These are phyloP conservation scores for Didymella exigua DNA, from an alignment of 2,329 filamentous ascomycete genomes.

Conservation along the genomic window DNA sequence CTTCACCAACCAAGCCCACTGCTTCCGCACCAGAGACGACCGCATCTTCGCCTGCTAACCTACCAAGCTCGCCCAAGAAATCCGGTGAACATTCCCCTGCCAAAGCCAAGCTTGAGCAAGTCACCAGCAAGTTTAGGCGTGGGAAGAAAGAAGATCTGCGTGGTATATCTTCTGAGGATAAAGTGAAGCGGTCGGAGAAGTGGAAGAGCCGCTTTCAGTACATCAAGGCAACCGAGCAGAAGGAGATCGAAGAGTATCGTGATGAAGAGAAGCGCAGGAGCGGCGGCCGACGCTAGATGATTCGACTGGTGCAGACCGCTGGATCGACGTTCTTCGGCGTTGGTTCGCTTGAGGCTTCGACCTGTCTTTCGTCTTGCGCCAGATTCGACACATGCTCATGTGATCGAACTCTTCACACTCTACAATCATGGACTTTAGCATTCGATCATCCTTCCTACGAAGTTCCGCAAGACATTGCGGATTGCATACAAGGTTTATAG, in stretches of 20 bases:
- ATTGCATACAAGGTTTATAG: constrained; percentile 1
- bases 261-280: constrained; percentile 12
- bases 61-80: constrained; percentile 43
- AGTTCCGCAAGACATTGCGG: background rate
- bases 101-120: constrained; percentile 54
- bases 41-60: constrained; percentile 33
- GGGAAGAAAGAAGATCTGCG: constrained; percentile 46
- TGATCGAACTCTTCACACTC: background rate
- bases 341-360: background rate
- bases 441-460: background rate
- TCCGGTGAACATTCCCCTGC: constrained; percentile 50
- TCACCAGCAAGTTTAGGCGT: constrained; percentile 53
- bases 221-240: constrained; percentile 39
- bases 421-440: background rate
- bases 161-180: constrained; percentile 46
- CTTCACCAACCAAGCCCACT: constrained; percentile 32
- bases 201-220: constrained; percentile 46
- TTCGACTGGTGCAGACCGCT: background rate
- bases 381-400: background rate
- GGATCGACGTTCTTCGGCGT: background rate
- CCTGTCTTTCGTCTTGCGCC: background rate
- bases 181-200: constrained; percentile 42
- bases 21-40: constrained; percentile 20
- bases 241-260: constrained; percentile 36
- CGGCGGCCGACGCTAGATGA: constrained; percentile 5